A percentile compares a stretch with the other conserved stretches of the same genome.
phyloP scores from a whole-genome alignment of 73 alveolate species.

The Paramecium primaurelia region DNA sequence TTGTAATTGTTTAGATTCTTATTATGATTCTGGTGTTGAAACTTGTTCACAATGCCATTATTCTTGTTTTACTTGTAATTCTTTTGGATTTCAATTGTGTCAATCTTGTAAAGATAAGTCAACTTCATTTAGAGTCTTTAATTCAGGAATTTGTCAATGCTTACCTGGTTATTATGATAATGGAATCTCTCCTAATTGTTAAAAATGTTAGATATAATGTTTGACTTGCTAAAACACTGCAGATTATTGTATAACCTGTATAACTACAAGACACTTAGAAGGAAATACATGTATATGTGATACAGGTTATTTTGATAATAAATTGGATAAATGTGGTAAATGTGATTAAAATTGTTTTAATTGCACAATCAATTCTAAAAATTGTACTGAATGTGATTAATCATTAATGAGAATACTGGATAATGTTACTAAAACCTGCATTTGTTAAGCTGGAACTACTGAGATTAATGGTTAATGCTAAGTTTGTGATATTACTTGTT shows the following conservation, averaged over 20 bases:
- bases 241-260: background rate
- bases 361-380: background rate
- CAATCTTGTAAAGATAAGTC: background rate
- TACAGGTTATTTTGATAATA: background rate
- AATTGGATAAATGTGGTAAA: background rate
- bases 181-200: background rate
- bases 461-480: background rate
- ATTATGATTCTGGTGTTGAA: background rate
- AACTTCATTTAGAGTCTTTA: background rate
- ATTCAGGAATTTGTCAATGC: background rate
- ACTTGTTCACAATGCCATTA: background rate
- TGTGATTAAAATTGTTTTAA: background rate
- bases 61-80: background rate
- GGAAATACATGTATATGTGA: background rate
- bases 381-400: background rate
- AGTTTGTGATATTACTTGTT: background rate
- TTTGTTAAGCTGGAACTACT: background rate
- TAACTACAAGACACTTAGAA: background rate
- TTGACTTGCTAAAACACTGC: background rate
- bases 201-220: background rate
- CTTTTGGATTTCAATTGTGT: background rate
- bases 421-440: background rate
- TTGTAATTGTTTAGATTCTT: background rate
- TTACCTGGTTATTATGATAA: background rate
- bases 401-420: background rate